Conservation (phyloP, 495 filamentous ascomycete genomes). For the Tuber brumale region DNA sequence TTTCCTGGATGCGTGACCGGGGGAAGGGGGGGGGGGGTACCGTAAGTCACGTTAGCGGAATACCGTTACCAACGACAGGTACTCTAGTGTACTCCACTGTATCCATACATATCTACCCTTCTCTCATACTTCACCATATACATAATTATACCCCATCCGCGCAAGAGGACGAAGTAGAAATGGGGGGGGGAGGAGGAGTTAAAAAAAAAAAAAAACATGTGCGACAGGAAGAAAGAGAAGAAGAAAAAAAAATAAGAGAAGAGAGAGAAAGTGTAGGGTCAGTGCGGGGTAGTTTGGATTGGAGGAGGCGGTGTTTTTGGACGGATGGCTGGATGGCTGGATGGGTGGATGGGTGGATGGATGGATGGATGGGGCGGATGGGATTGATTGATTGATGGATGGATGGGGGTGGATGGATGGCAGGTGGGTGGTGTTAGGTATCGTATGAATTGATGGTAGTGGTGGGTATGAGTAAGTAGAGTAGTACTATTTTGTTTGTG, state of each 20-base stretch:
- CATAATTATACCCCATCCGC: not conserved
- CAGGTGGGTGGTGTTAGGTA: not conserved
- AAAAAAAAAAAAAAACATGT: conserved; percentile 44
- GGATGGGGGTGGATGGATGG: not conserved
- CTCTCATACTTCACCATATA: not conserved
- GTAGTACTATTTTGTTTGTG: not conserved
- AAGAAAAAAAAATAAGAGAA: not conserved
- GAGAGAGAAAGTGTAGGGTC: conserved; percentile 8
- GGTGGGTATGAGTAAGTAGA: not conserved
- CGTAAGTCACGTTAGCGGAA: not conserved
- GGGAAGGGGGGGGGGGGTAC: no score
- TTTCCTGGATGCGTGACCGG: not conserved
- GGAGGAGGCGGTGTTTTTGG: not conserved
- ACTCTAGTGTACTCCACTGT: not conserved
- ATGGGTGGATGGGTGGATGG: not conserved
- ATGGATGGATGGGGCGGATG: not conserved
- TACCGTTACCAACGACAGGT: not conserved
- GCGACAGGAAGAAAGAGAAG: conserved; percentile 24
- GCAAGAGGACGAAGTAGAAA: not conserved
- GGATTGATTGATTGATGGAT: not conserved
- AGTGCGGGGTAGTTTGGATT: conserved; percentile 31
- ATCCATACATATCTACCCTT: not conserved
- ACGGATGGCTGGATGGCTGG: not conserved
- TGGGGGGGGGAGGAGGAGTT: conserved; percentile 43
- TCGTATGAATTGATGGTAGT: not conserved